phyloP scores from a whole-genome alignment of 176 grass and related monocot species.

The Musa acuminata region DNA sequence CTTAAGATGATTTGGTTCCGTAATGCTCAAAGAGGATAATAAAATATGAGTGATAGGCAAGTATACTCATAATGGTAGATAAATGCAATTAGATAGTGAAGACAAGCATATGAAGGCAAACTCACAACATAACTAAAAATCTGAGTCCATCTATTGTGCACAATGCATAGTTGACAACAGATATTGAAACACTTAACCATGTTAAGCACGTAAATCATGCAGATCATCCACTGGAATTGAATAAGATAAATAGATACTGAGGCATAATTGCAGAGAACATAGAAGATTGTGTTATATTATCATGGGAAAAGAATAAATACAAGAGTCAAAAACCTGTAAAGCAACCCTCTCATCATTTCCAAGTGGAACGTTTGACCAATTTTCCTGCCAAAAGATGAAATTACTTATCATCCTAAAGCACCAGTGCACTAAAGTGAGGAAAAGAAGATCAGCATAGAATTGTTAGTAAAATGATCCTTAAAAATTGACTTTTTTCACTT shows the following conservation, averaged over 20 bases:
- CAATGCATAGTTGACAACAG: too few species aligned
- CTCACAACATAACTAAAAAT: too few species aligned
- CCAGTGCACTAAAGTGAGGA: not conserved
- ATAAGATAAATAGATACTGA: not conserved
- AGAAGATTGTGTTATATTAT: not conserved
- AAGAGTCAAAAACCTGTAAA: slow-evolving; percentile 46
- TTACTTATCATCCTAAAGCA: not conserved
- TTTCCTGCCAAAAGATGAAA: slow-evolving; percentile 37
- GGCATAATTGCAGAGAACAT: not conserved
- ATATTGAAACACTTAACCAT: too few species aligned
- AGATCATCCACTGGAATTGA: too few species aligned
- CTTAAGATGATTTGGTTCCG: too few species aligned
- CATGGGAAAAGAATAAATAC: not conserved
- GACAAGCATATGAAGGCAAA: too few species aligned
- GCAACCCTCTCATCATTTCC: slow-evolving; percentile 52
- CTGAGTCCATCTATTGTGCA: too few species aligned
- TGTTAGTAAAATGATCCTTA: not conserved
- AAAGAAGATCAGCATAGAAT: not conserved
- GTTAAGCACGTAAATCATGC: too few species aligned
- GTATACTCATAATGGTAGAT: too few species aligned
- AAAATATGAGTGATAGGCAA: too few species aligned
- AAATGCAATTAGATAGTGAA: too few species aligned
- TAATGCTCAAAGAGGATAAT: too few species aligned
- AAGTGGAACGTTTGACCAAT: slow-evolving; percentile 41
- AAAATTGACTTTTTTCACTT: not conserved